These are phyloP conservation scores for Exophiala viscosa DNA, from an alignment of 2,329 filamentous ascomycete species.

Conservation along the genomic window DNA sequence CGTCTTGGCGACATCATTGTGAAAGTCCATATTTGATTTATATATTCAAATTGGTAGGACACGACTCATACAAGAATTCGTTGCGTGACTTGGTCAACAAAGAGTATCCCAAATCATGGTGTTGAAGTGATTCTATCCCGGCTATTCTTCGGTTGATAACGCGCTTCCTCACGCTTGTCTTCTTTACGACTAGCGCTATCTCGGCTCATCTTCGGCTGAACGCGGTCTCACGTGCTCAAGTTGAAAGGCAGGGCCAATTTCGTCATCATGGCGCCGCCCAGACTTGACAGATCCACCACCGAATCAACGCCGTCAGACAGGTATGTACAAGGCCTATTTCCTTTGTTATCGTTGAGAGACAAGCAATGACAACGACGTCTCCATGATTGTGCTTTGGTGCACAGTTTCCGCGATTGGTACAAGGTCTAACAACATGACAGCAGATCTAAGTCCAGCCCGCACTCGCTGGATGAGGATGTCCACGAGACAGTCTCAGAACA, in stretches of 20 bases:
- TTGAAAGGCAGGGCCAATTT: neutral
- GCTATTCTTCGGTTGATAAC: conserved; percentile 5
- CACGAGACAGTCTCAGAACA: conserved; percentile 16
- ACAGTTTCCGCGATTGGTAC: neutral
- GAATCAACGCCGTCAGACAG: neutral
- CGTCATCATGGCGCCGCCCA: conserved; percentile 16
- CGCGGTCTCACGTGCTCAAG: conserved; percentile 9
- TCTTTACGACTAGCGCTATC: conserved; percentile 2
- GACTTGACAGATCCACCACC: neutral
- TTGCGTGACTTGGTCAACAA: too few relatives aligned
- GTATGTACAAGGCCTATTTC: conserved; percentile 8
- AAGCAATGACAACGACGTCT: conserved; percentile 13
- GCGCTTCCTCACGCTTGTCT: conserved; percentile 3
- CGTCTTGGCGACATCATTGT: too few relatives aligned
- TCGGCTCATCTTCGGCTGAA: neutral
- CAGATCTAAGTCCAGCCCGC: conserved; percentile 14
- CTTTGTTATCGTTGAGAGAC: neutral
- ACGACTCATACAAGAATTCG: neutral
- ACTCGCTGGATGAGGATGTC: conserved; percentile 25
- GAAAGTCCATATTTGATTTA: conserved; percentile 8
- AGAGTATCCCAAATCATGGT: too few relatives aligned
- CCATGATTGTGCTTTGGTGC: conserved; percentile 14
- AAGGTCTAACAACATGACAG: conserved; percentile 20
- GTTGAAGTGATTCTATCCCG: neutral
- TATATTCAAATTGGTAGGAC: neutral